Percentiles rank a stretch among this genome's conserved stretches.
Evolutionary conservation across 1,284 basidiomycete genomes (phyloP).

Genomic region (Boletellus deceptivus): DNA sequence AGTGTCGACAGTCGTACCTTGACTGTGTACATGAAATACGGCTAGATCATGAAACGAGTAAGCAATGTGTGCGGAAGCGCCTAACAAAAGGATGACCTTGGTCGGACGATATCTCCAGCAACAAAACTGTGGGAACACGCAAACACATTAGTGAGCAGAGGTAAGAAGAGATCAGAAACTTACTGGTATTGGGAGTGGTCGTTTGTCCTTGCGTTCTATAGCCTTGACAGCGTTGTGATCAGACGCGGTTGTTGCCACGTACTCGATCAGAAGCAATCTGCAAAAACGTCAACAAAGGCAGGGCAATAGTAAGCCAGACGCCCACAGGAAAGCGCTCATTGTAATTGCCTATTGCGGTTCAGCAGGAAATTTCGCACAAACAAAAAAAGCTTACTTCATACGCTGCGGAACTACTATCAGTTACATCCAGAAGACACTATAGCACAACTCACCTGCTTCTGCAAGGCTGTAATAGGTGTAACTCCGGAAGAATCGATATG

Average conservation of each 20-base stretch:
- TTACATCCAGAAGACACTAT: background rate
- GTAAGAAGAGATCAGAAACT: background rate
- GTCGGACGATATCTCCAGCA: slow-evolving; percentile 78
- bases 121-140: slow-evolving; percentile 49
- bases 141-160: background rate
- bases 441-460: slow-evolving; percentile 55
- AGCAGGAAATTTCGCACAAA: slow-evolving; percentile 32
- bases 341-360: slow-evolving; percentile 59
- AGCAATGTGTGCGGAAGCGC: background rate
- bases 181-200: slow-evolving; percentile 70
- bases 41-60: slow-evolving; percentile 35
- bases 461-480: slow-evolving; percentile 82
- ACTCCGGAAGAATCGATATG: slow-evolving; percentile 78
- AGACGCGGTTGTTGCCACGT: slow-evolving; percentile 67
- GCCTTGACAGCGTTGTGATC: slow-evolving; percentile 64
- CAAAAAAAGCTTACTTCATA: slow-evolving; percentile 34
- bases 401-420: slow-evolving; percentile 24
- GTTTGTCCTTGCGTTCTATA: slow-evolving; percentile 78
- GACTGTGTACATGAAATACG: slow-evolving; percentile 86
- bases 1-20: slow-evolving; percentile 48
- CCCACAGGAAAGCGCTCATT: slow-evolving; percentile 75
- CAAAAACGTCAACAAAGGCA: slow-evolving; percentile 1
- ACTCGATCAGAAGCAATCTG: slow-evolving; percentile 81
- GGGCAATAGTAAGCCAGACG: slow-evolving; percentile 23
- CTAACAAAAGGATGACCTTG: slow-evolving; percentile 46